These are phyloP conservation scores for Mycena chlorophos DNA, from an alignment of 768 basidiomycete genomes.

Conservation along the genomic window DNA sequence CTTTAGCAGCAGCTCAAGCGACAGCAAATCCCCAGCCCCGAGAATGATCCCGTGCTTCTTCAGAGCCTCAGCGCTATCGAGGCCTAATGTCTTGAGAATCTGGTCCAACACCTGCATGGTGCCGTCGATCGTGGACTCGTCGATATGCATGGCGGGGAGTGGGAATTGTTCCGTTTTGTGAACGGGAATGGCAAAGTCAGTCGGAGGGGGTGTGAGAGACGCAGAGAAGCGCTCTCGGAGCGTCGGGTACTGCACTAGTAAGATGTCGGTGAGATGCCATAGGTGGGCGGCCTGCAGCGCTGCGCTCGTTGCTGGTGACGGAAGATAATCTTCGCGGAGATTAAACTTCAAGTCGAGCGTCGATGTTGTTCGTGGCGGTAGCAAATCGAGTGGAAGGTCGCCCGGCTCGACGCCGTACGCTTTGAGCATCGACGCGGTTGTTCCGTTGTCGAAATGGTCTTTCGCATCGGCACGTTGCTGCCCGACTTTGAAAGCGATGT, in stretches of 20 bases:
- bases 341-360: slow-evolving; percentile 4
- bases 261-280: slow-evolving; percentile 3
- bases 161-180: slow-evolving; percentile 22
- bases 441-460: slow-evolving; percentile 33
- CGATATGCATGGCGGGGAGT: slow-evolving; percentile 19
- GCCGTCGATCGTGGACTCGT: slow-evolving; percentile 23
- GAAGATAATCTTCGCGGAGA: neutral
- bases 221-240: neutral
- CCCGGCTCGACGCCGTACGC: neutral
- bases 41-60: slow-evolving; percentile 14
- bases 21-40: slow-evolving; percentile 15
- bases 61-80: neutral
- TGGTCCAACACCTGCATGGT: slow-evolving; percentile 15
- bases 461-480: slow-evolving; percentile 26
- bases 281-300: neutral
- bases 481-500: slow-evolving; percentile 28
- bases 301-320: neutral
- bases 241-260: neutral
- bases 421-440: slow-evolving; percentile 26
- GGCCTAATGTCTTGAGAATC: neutral
- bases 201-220: slow-evolving; percentile 5
- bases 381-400: slow-evolving; percentile 18
- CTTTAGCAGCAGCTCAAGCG: slow-evolving; percentile 12
- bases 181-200: slow-evolving; percentile 7
- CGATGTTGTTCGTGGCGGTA: slow-evolving; percentile 12